phyloP scores from a whole-genome alignment of 1,284 basidiomycete species.

The Fistulina hepatica region DNA sequence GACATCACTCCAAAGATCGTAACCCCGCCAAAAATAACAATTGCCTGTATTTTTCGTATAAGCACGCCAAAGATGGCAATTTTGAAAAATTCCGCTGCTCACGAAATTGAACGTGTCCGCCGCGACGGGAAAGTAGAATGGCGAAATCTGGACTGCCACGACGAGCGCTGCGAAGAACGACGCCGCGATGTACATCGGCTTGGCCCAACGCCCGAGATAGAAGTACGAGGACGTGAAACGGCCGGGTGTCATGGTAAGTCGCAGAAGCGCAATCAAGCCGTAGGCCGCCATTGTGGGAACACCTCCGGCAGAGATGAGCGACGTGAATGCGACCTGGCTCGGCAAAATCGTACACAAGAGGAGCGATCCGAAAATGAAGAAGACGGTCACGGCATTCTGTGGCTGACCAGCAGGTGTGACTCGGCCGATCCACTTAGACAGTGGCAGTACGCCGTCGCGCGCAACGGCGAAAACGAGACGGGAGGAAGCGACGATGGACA shows the following conservation, averaged over 20 bases:
- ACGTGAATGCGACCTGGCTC: slow-evolving; percentile 79
- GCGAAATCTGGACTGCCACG: slow-evolving; percentile 60
- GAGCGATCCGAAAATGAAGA: slow-evolving; percentile 60
- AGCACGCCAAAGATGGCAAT: no score
- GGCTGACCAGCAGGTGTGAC: slow-evolving; percentile 65
- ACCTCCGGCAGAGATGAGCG: slow-evolving; percentile 70
- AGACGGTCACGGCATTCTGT: slow-evolving; percentile 71
- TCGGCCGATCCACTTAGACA: slow-evolving; percentile 69
- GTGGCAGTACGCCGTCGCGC: slow-evolving; percentile 76
- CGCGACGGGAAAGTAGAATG: slow-evolving; percentile 72
- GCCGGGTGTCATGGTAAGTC: slow-evolving; percentile 10
- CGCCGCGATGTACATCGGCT: slow-evolving; percentile 57
- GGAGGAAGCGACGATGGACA: slow-evolving; percentile 75
- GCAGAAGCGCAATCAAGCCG: slow-evolving; percentile 11
- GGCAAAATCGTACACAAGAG: slow-evolving; percentile 77
- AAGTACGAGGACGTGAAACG: slow-evolving; percentile 11
- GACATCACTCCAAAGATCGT: slow-evolving; percentile 66
- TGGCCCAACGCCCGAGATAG: slow-evolving; percentile 35
- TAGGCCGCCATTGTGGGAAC: slow-evolving; percentile 61
- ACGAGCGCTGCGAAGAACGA: slow-evolving; percentile 23
- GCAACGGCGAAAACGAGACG: slow-evolving; percentile 80
- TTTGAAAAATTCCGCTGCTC: no score
- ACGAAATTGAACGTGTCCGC: slow-evolving; percentile 73
- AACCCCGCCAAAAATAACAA: slow-evolving; percentile 67
- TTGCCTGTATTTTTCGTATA: no score